phyloP scores from a whole-genome alignment of 2,329 filamentous ascomycete genomes.

The Aspergillus novofumigatus region DNA sequence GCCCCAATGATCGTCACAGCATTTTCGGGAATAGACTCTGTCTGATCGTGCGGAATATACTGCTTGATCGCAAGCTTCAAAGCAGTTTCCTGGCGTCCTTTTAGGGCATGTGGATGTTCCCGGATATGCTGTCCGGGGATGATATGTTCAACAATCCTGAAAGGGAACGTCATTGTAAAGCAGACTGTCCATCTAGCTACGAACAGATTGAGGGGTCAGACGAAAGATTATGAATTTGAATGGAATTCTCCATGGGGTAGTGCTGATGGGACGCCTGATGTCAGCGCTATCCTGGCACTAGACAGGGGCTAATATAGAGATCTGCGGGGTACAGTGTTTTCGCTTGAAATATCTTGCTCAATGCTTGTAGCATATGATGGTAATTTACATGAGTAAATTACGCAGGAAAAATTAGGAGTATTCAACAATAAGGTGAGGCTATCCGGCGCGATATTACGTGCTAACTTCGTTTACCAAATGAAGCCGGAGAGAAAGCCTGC shows the following conservation, averaged over 20 bases:
- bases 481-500: too few species aligned
- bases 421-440: too few species aligned
- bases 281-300: not conserved
- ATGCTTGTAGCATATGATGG: not conserved
- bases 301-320: not conserved
- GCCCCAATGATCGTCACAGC: constrained; percentile 14
- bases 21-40: constrained; percentile 38
- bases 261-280: not conserved
- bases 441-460: too few species aligned
- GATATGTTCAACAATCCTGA: constrained; percentile 47
- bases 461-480: too few species aligned
- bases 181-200: not conserved
- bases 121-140: constrained; percentile 50
- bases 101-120: constrained; percentile 47
- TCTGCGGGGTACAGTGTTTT: too few species aligned
- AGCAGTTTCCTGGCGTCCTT: constrained; percentile 46
- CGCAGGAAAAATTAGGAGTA: too few species aligned
- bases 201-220: not conserved
- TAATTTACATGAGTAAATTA: not conserved
- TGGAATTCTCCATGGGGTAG: not conserved
- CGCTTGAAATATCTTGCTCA: not conserved
- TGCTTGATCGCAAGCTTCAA: constrained; percentile 52
- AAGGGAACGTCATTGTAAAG: constrained; percentile 3
- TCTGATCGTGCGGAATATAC: constrained; percentile 49
- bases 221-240: not conserved